Evolutionary conservation across 352 stramenopile genomes (phyloP), one percentile per base, ranked within the genome.

Genomic region (Plasmopara muralis): DNA sequence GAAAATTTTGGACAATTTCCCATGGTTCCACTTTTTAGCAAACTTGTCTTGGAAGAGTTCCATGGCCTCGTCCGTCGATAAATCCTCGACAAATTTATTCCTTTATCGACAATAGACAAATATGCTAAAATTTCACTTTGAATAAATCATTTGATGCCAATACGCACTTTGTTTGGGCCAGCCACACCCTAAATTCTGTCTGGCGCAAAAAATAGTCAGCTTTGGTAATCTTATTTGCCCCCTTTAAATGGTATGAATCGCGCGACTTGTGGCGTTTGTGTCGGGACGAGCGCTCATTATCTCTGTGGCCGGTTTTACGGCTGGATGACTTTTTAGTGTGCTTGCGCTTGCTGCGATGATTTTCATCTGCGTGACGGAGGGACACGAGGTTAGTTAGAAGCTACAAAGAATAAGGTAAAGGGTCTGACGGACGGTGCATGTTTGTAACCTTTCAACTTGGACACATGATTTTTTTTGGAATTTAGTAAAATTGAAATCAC

Each of bases 161-260:
- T 12, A 61, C 60, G 25, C 14, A 78, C 73, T 83, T 81, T 2
- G 55, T 62, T 51, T 77, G 71, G 12, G 69, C 62, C 37, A 91
- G 66, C 80, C 80, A 91, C 15, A 88, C 74, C 43, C 80, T 75
- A 46, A 91, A 91, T 47, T 91, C 77, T 5, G 61, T 77, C 25
- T 76, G 65, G 8, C 66, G 68, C 50, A 81, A 38, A 53, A 87
- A 91, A 62, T 79, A 91, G 58, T 91, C 80, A 47, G 80, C 75
- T 16, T 77, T 60, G 3, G 60, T 68, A 54, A 87, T 76, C 34
- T 29, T 46, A 16, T 48, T 31, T 13, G 52, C 64, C 14, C 59
- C 62, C 38, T 54, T 66, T 7, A 57, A 57, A n/a, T 71, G 34
- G 35, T 55, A 62, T 49, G 61, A 43, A 37, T 58, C 43, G 18